Percentiles rank a stretch among this genome's conserved stretches.
Evolutionary conservation across 2,329 filamentous ascomycete species (phyloP).

Genomic region (Dactylonectria estremocensis): DNA sequence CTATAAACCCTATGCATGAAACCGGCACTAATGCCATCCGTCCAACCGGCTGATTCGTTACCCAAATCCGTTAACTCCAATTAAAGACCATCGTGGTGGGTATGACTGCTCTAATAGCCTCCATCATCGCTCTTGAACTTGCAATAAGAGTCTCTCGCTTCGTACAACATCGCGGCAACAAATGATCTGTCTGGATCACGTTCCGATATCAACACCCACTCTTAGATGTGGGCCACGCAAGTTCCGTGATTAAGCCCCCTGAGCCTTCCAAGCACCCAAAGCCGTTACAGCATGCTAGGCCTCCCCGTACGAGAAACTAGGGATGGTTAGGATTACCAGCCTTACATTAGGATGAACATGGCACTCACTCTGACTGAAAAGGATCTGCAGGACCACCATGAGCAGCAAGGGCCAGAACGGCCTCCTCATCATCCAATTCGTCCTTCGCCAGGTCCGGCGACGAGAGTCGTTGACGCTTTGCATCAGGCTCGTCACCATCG

Average conservation of each 20-base stretch:
- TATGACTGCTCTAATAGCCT: background rate
- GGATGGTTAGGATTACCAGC: conserved; percentile 22
- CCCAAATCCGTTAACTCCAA: conserved; percentile 26
- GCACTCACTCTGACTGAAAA: conserved; percentile 61
- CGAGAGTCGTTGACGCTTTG: conserved; percentile 59
- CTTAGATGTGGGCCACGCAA: background rate
- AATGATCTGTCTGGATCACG: conserved; percentile 4
- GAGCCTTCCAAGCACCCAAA: too few species aligned
- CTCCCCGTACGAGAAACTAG: conserved; percentile 60
- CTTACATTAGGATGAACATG: background rate
- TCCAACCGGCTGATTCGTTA: conserved; percentile 12
- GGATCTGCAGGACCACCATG: conserved; percentile 58
- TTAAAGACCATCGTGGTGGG: conserved; percentile 9
- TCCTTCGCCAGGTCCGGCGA: conserved; percentile 51
- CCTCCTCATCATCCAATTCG: conserved; percentile 64
- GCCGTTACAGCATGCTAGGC: conserved; percentile 36
- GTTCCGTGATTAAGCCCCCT: conserved; percentile 53
- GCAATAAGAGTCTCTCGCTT: conserved; percentile 5
- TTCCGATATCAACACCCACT: background rate
- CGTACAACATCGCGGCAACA: conserved; percentile 7
- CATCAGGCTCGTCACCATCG: conserved; percentile 53
- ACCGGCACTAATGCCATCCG: conserved; percentile 1
- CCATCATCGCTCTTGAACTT: background rate
- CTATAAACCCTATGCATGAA: conserved; percentile 23
- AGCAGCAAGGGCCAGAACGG: conserved; percentile 63